These are phyloP conservation scores for Naegleria gruberi DNA, from an alignment of 208 protist genomes.

Conservation along the genomic window DNA sequence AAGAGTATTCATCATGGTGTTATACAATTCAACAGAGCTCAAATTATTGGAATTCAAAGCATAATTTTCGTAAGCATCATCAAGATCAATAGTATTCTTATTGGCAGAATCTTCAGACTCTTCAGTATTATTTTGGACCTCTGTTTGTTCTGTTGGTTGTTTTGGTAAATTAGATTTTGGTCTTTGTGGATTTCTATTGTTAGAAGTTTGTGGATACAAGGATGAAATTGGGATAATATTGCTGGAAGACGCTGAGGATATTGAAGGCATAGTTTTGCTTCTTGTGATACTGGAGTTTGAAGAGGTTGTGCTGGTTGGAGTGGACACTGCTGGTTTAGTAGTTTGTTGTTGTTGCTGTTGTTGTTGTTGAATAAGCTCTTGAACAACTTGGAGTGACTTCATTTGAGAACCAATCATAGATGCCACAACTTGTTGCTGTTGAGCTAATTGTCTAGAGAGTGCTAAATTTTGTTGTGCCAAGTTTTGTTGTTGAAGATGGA, in stretches of 20 bases:
- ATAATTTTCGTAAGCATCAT: not conserved
- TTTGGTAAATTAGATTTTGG: not conserved
- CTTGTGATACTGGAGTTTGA: not conserved
- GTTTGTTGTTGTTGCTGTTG: not conserved
- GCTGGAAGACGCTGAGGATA: not conserved
- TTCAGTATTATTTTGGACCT: not conserved
- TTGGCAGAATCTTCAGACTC: not conserved
- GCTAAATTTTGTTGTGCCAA: not conserved
- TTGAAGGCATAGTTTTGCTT: not conserved
- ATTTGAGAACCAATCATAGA: not conserved
- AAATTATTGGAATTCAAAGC: not conserved
- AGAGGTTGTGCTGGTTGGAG: not conserved
- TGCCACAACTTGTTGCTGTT: not conserved
- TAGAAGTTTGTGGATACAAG: not conserved
- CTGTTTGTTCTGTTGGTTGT: not conserved
- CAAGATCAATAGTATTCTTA: not conserved
- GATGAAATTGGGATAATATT: not conserved
- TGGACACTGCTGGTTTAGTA: too few relatives aligned
- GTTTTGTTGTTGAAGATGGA: not conserved
- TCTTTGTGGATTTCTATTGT: not conserved
- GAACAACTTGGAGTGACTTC: not conserved
- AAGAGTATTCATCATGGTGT: not conserved
- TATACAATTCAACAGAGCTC: not conserved
- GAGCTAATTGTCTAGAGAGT: not conserved
- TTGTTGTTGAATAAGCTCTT: not conserved